Evolutionary conservation across 805 yeast genomes (phyloP), one percentile per base, ranked within the genome.

Genomic region (Torulaspora quercuum): DNA sequence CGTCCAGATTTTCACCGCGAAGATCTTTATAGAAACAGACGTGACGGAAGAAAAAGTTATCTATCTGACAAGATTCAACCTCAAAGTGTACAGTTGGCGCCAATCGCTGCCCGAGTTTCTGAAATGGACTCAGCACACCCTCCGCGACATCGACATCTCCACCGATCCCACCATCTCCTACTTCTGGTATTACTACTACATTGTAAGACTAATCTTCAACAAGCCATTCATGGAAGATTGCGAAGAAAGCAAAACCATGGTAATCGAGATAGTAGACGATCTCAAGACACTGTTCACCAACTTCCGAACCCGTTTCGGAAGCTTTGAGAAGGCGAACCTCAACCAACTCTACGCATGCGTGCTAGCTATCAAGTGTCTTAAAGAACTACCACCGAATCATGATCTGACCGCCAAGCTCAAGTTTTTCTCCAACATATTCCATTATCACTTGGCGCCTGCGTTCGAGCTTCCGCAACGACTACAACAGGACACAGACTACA

Each of bases 181-280:
- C 31, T 70, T 76, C 29, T 63, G 76, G 49, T 76, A 73, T 48
- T 75, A 74, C 48, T 78, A 78, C 52, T 78, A 78, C 49, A 69
- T 78, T 29, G 69, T 76, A 2, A 55, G 73, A 11, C 59, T 78
- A n/a, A 76, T 82, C 39, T 66, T 78, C 35, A 78, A 78, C 49
- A 63, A 79, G 26, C 82, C 82, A 2, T 77, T 78, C 47, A 68
- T 76, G 25, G 78, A 74, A 23, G 64, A 61, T 20, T 49, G 55
- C 23, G 50, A 42, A 7, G 59, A 50, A 29, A 50, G 62, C 2
- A 47, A 49, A 29, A 35, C 29, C 5, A 58, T 61, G 7, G 56
- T 60, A 0, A 34, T 48, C 14, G 63, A 57, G 29, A 48, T 55
- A 2, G 34, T 61, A 3, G 55, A 49, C 14, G 64, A 61, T 25